These are phyloP conservation scores for Eutrema yunnanense DNA, from an alignment of 345 rosid species.

Conservation along the genomic window DNA sequence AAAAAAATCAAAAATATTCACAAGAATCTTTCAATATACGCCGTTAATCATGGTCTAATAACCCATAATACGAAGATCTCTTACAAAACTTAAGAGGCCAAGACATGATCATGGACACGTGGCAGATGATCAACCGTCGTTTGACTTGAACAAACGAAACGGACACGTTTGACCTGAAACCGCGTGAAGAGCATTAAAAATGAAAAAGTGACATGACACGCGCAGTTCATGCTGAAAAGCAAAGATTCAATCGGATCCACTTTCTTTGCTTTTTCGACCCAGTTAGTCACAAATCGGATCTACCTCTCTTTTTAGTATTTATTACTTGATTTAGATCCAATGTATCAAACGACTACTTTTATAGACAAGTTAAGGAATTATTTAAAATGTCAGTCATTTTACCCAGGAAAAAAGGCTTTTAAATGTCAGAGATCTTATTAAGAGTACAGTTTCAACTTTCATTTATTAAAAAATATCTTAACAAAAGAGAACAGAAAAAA, in stretches of 20 bases:
- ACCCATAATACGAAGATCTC: not conserved
- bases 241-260: slow-evolving; percentile 1
- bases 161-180: too few species aligned
- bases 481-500: too few species aligned
- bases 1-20: too few species aligned
- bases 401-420: not conserved
- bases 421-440: slow-evolving; percentile 5
- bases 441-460: not conserved
- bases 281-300: slow-evolving; percentile 1
- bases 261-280: not conserved
- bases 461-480: not conserved
- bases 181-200: slow-evolving; percentile 16
- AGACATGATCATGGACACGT: not conserved
- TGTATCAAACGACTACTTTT: slow-evolving; percentile 3
- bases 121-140: not conserved
- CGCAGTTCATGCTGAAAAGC: slow-evolving; percentile 5
- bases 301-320: not conserved
- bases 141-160: not conserved
- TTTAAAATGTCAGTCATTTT: not conserved
- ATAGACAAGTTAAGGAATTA: not conserved
- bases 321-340: not conserved
- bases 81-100: not conserved
- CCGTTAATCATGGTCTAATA: too few species aligned
- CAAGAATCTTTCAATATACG: too few species aligned
- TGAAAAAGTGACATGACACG: not conserved